These are phyloP conservation scores for Trametes elegans DNA, from an alignment of 768 basidiomycete genomes.

Conservation along the genomic window DNA sequence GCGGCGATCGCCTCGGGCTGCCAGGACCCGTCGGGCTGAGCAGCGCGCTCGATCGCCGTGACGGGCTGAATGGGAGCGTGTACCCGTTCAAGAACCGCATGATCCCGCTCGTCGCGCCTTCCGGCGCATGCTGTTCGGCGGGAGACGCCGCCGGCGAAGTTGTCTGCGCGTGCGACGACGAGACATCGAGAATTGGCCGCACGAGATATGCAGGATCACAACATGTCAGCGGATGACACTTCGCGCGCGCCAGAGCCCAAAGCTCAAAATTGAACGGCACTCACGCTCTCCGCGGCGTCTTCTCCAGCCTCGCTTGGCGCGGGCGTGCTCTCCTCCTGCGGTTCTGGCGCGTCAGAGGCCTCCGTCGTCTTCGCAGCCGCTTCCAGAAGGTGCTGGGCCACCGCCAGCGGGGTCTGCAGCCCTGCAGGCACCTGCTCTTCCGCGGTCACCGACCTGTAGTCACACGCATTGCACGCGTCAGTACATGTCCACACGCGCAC, in stretches of 20 bases:
- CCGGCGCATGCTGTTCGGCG: conserved; percentile 23
- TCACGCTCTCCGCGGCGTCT: conserved; percentile 24
- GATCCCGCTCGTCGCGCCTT: conserved; percentile 40
- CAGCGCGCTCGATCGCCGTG: conserved; percentile 26
- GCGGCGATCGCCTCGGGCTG: conserved; percentile 10
- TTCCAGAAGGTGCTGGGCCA: conserved; percentile 60
- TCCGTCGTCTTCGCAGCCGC: conserved; percentile 24
- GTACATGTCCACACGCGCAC: background rate
- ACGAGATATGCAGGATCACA: background rate
- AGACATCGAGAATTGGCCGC: background rate
- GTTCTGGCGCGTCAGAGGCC: conserved; percentile 15
- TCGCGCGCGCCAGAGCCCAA: background rate
- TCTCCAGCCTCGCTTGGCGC: conserved; percentile 16
- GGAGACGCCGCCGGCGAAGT: conserved; percentile 18
- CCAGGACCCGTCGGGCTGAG: conserved; percentile 11
- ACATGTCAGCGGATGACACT: conserved; percentile 17
- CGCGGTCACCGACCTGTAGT: conserved; percentile 50
- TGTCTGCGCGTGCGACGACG: conserved; percentile 26
- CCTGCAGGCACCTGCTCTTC: conserved; percentile 58
- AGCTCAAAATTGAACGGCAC: conserved; percentile 10
- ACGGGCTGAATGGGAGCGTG: conserved; percentile 46
- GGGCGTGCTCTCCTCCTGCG: conserved; percentile 22
- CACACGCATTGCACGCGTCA: conserved; percentile 14
- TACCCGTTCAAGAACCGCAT: conserved; percentile 62
- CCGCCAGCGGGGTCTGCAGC: conserved; percentile 56